These are phyloP conservation scores for Echites panduratus DNA, from an alignment of 257 asterid species.

Conservation along the genomic window DNA sequence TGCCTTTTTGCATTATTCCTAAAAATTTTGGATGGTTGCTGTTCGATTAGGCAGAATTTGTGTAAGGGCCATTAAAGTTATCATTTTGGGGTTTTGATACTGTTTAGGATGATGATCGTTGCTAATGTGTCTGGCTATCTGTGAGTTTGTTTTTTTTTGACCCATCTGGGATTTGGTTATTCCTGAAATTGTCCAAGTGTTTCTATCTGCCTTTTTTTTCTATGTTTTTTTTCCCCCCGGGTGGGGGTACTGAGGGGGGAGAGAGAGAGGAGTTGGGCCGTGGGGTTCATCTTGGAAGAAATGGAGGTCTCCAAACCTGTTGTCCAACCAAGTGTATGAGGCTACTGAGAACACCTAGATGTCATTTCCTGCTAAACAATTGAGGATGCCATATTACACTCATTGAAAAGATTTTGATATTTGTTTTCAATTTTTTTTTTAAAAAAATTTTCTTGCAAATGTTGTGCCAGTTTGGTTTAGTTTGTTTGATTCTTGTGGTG, in stretches of 20 bases:
- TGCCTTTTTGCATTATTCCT: neutral
- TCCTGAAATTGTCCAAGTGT: neutral
- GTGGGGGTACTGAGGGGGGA: too few species aligned
- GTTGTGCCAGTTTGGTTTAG: neutral
- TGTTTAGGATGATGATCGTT: constrained; percentile 1
- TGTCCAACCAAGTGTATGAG: neutral
- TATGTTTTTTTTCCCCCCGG: too few species aligned
- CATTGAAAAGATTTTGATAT: neutral
- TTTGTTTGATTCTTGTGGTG: neutral
- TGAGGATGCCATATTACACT: neutral
- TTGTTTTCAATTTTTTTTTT: neutral
- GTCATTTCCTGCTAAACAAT: neutral
- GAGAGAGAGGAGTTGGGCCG: too few species aligned
- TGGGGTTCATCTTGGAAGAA: neutral
- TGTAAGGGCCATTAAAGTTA: neutral
- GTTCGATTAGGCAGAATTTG: neutral
- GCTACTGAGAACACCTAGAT: neutral
- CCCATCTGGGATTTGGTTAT: neutral
- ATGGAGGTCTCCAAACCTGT: constrained; percentile 6
- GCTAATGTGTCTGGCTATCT: neutral
- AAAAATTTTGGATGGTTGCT: constrained; percentile 3
- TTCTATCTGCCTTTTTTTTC: neutral
- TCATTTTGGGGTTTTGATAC: neutral
- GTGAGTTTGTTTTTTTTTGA: neutral
- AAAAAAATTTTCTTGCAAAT: too few species aligned